These are phyloP conservation scores for Hanseniaspora thailandica DNA, from an alignment of 805 yeast species.

Conservation along the genomic window DNA sequence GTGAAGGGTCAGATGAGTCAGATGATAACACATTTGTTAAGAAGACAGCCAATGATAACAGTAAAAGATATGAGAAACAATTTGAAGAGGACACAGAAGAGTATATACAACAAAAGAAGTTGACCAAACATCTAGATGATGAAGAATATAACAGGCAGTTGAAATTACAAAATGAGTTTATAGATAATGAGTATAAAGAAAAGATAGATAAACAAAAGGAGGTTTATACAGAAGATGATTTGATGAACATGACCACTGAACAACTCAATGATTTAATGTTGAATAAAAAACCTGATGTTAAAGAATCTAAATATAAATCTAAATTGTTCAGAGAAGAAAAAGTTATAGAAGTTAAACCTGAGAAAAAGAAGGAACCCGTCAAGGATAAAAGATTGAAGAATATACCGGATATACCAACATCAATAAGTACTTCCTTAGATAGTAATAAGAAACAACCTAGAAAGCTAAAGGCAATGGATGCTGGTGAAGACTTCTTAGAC, in stretches of 20 bases:
- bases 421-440: background rate
- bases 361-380: background rate
- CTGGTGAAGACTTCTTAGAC: slow-evolving; percentile 8
- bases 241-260: slow-evolving; percentile 8
- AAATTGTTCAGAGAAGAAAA: background rate
- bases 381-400: background rate
- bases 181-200: background rate
- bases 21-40: background rate
- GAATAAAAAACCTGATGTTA: background rate
- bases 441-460: background rate
- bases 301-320: background rate
- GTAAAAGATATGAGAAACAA: slow-evolving; percentile 5
- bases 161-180: background rate
- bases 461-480: background rate
- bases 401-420: slow-evolving; percentile 2
- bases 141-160: slow-evolving; percentile 4
- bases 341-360: background rate
- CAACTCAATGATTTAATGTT: background rate
- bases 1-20: background rate
- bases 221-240: background rate
- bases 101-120: slow-evolving; percentile 10
- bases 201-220: background rate
- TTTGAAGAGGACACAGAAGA: slow-evolving; percentile 15
- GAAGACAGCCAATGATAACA: background rate
- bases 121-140: background rate